These are phyloP conservation scores for Micromonas commoda DNA, from an alignment of 139 green algal genomes.

Conservation along the genomic window DNA sequence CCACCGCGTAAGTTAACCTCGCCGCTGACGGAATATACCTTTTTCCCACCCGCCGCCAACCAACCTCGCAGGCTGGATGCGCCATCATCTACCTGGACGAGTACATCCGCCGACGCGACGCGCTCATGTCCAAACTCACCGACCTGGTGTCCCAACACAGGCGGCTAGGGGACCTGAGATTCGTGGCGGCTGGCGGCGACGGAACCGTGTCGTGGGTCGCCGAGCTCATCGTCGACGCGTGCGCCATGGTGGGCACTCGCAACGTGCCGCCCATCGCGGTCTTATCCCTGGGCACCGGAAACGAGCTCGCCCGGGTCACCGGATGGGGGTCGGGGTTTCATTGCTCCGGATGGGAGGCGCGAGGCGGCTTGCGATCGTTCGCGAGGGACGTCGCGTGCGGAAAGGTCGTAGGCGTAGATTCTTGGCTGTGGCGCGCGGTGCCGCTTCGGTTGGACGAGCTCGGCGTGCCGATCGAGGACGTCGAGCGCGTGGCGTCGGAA, in stretches of 20 bases:
- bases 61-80: not conserved
- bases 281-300: slow-evolving; percentile 16
- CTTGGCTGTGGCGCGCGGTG: not conserved
- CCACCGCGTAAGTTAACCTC: too few relatives aligned
- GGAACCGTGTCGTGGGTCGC: slow-evolving; percentile 16
- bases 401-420: not conserved
- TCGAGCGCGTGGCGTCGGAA: not conserved
- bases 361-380: not conserved
- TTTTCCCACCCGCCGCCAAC: too few relatives aligned
- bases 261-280: slow-evolving; percentile 6
- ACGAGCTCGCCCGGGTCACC: slow-evolving; percentile 17
- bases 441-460: too few relatives aligned
- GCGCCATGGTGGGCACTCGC: not conserved
- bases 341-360: not conserved
- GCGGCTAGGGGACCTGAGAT: not conserved
- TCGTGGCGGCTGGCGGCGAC: slow-evolving; percentile 14
- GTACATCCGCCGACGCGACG: not conserved
- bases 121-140: not conserved
- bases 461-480: not conserved
- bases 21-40: too few relatives aligned
- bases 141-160: not conserved
- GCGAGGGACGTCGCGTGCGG: not conserved
- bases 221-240: not conserved
- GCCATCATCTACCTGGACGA: not conserved
- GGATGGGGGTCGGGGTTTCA: not conserved